Base-by-base conservation (phyloP, 2,329 filamentous ascomycete genomes). In the Rutstroemia sp. region DNA sequence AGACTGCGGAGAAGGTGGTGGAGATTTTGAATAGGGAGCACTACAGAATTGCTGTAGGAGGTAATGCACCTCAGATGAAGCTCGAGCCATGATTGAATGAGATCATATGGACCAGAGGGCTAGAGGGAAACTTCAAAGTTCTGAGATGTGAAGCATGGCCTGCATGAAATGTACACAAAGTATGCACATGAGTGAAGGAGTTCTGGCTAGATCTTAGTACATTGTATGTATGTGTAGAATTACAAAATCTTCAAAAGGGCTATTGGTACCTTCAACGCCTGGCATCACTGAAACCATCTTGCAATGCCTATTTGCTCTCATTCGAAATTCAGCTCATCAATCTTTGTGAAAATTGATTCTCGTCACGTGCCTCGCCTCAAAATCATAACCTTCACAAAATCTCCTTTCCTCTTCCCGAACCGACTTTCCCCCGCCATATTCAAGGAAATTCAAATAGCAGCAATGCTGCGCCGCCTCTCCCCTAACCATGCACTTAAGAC, bases 1-100 rank as follows among this genome's bases (percentile, higher is more conserved):
- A 76, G 38, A 79, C 77, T 6, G 72, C 78, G 6, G 75, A 81
- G 59, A 79, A 81, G 67, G 75, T 83, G 21, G 76, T 82, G 65
- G 79, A 85, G 66, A 67, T 83, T 38, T 72, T 86, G 54, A 77
- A 75, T 54, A 75, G 71, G 57, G 75, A 81, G 65, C 76, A 76
- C 56, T 78, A 78, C 64, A 62, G 62, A 44, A 57, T 61, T 47
- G 61, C 67, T 25, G 58, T 51, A 34, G 64, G 66, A 56, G 63
- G 62, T 18, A 65, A 60, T 53, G 61, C 65, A n/a, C 69, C 67
- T 30, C 65, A 67, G 58, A 49, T 52, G 18, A 61, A 56, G 46
- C 39, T 44, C 9, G 53, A 55, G 39, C 46, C 46, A 38, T 54
- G 45, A 54, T 34, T 34, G 10, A n/a, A 3, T 12, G 5, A 5